Base-by-base conservation (phyloP, 768 basidiomycete species). In the Pleurotus tuber-regium region DNA sequence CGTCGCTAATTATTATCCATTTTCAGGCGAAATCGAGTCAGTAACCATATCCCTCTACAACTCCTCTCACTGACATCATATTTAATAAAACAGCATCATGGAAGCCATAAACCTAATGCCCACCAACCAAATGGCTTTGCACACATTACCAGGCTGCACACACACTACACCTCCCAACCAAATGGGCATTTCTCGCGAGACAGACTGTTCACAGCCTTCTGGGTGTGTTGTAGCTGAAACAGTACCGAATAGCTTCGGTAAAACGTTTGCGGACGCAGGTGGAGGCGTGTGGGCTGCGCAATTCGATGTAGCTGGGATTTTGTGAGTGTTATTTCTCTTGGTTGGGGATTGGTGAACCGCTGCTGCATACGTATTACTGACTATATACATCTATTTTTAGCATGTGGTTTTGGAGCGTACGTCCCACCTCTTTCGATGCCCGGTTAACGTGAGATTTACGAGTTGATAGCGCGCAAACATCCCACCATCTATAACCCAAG, bases 241-340 rank as follows among this genome's bases (percentile, higher is more conserved):
- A 6, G 69, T 73, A 46, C 61, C 70, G 3, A 73, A 73, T 43
- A 77, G 75, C 51, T 82, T 69, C 55, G 82, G 80, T 1, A 57
- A 58, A 2, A 71, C 63, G 1, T 83, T 83, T 57, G 76, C 77
- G 6, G 47, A 65, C 6, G 77, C 75, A 0, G 77, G 78, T 10
- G 82, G 82, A 25, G 81, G 74, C 0, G 69, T 72, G 1, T 92
- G 73, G 65, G 86, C 86, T 2, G 75, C 84, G 2, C 86, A 87
- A 58, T 83, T 87, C 54, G 87, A 87, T 43, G 69, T 73, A 4
- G 63, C 74, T 1, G 85, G 70, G 11, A 63, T 68, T 26, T 68
- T 64, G 66, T 67, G 43, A 50, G 66, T 59, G 9, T 18, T 41
- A 1, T 12, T 21, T 39, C n/a, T 35, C 31, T 24, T 3, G 16